These are phyloP conservation scores for Balamuthia mandrillaris DNA, from an alignment of 208 protist genomes.

Conservation along the genomic window DNA sequence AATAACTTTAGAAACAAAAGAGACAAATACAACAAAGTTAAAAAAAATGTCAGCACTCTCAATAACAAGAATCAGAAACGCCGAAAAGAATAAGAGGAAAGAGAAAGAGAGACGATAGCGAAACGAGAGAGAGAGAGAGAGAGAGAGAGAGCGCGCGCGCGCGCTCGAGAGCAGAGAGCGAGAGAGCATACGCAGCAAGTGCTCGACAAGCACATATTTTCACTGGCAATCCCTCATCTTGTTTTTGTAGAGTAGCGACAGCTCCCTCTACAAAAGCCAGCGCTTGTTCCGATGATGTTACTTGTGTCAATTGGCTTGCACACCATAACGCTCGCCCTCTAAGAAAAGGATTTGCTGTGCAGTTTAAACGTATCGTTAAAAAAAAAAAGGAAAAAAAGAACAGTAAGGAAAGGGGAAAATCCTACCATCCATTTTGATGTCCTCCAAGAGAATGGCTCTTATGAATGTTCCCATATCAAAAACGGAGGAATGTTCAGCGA, in stretches of 20 bases:
- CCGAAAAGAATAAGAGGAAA: no score
- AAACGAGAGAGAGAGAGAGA: no score
- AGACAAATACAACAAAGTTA: no score
- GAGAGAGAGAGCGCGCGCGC: no score
- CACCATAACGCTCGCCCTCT: slow-evolving; percentile 26
- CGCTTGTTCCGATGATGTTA: background rate
- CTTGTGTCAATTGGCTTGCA: slow-evolving; percentile 11
- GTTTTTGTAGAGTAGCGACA: background rate
- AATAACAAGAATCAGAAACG: no score
- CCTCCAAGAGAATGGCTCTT: background rate
- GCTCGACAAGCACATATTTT: slow-evolving; percentile 33
- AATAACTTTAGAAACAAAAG: background rate
- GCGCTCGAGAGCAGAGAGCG: no score
- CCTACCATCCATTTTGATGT: slow-evolving; percentile 4
- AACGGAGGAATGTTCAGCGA: background rate
- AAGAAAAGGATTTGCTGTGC: slow-evolving; percentile 10
- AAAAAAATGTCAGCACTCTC: no score
- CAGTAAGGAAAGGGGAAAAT: background rate
- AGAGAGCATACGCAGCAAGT: no score
- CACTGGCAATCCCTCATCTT: background rate
- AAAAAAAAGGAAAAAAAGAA: no score
- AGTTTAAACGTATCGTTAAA: no score
- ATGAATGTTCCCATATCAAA: background rate
- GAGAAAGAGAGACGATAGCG: background rate
- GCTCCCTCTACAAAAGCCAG: slow-evolving; percentile 7